Evolutionary conservation across 2,329 filamentous ascomycete genomes (phyloP), one percentile per base, ranked within the genome.

Genomic region (Botrytis medusae): DNA sequence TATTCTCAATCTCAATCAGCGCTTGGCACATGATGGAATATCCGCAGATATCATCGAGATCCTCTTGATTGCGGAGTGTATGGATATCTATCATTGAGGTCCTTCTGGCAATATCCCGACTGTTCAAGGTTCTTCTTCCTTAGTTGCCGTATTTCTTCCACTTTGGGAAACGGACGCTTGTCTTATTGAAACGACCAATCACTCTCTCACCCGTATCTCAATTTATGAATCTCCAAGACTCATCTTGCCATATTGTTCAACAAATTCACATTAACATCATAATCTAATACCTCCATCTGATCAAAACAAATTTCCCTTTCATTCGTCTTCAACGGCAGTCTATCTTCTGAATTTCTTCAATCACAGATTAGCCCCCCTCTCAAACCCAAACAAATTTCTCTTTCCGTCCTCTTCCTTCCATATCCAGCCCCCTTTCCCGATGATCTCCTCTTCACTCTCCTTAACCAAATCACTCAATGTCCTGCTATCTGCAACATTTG

Each of bases 401-500:
- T 51, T 65, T n/a, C 80, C 81, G 59, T 79, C 77, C 9, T 79
- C 77, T 37, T 70, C 77, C 1, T 46, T 77, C 73, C 75, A 81
- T 4, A 89, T 86, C 78, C 81, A 83, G 2, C 87, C 87, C 16
- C 70, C 79, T 74, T 82, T 82, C 4, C 87, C 87, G 71, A 89
- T 83, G 16, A 84, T 83, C 77, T 89, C 87, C 7, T 80, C 80
- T 0, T 77, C 76, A 22, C 77, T 81, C 72, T 32, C 40, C 20
- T 83, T 84, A 0, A 83, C 81, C 74, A 89, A 81, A 51, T 83
- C 79, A 37, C 79, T 76, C 74, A 89, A 76, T 1, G 87, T 88
- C 18, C 75, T 76, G 37, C 84, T 83, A 80, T 89, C 86, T 0
- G 81, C 86, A 78, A 88, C 84, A 75, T 90, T 90, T 0, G 88